These are phyloP conservation scores for Kwoniella sp. DNA, from an alignment of 768 basidiomycete species.

Conservation along the genomic window DNA sequence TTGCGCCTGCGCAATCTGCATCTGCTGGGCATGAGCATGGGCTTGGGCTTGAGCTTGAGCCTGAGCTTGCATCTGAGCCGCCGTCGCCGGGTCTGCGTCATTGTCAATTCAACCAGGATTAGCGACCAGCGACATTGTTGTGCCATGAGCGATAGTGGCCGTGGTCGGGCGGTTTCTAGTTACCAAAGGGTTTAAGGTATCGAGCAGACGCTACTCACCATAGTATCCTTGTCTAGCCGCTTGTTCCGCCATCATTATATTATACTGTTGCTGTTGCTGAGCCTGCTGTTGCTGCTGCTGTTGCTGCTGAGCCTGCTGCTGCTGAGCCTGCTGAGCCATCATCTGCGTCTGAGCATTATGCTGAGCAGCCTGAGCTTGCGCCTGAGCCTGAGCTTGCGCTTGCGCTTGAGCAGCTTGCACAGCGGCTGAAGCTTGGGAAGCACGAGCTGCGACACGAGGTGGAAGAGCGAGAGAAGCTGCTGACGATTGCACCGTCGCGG, in stretches of 20 bases:
- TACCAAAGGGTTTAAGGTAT: no score
- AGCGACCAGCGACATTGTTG: no score
- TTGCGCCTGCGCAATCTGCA: slow-evolving; percentile 48
- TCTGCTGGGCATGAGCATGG: slow-evolving; percentile 41
- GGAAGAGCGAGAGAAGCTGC: slow-evolving; percentile 45
- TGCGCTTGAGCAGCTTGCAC: slow-evolving; percentile 46
- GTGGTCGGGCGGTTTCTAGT: no score
- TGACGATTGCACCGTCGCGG: slow-evolving; percentile 39
- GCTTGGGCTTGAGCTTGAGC: slow-evolving; percentile 37
- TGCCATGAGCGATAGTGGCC: no score
- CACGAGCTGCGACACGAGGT: slow-evolving; percentile 42
- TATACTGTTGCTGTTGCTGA: slow-evolving; percentile 45
- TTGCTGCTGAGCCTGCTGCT: slow-evolving; percentile 42
- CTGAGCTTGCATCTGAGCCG: slow-evolving; percentile 40
- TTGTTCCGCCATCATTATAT: slow-evolving; percentile 46
- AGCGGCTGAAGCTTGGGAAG: slow-evolving; percentile 43
- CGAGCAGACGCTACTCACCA: no score
- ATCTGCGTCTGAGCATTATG: slow-evolving; percentile 25
- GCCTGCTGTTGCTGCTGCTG: slow-evolving; percentile 35
- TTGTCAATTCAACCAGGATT: no score
- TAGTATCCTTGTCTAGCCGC: slow-evolving; percentile 43
- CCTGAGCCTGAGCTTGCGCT: slow-evolving; percentile 27
- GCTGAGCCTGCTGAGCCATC: slow-evolving; percentile 36
- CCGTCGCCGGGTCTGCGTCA: slow-evolving; percentile 32
- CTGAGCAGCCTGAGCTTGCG: slow-evolving; percentile 26